A percentile compares a stretch with the other conserved stretches of the same genome.
These are phyloP conservation scores for Phlegmacium glaucopus DNA, from an alignment of 768 basidiomycete species.

Conservation along the genomic window DNA sequence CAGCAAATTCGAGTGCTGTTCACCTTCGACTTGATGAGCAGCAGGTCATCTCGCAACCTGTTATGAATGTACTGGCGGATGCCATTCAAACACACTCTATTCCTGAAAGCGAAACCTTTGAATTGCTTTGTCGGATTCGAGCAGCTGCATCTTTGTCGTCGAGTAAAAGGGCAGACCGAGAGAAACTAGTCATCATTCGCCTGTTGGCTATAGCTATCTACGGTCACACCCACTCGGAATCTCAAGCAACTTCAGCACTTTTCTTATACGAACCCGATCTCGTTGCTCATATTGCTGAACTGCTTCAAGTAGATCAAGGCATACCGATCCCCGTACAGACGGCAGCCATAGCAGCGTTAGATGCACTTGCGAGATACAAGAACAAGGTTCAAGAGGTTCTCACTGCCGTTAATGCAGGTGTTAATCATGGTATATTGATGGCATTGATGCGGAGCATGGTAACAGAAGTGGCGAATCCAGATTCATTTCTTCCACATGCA, in stretches of 20 bases:
- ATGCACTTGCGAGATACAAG: constrained; percentile 85
- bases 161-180: constrained; percentile 58
- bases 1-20: constrained; percentile 46
- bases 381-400: constrained; percentile 82
- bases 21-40: constrained; percentile 61
- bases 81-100: constrained; percentile 62
- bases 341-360: constrained; percentile 84
- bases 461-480: constrained; percentile 61
- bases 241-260: constrained; percentile 71
- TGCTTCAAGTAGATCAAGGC: constrained; percentile 76
- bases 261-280: constrained; percentile 96
- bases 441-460: constrained; percentile 82
- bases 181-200: constrained; percentile 77
- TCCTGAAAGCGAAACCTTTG: constrained; percentile 82
- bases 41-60: constrained; percentile 53
- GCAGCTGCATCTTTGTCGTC: constrained; percentile 66
- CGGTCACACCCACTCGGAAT: constrained; percentile 81
- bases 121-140: constrained; percentile 83
- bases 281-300: constrained; percentile 82
- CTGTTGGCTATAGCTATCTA: constrained; percentile 89
- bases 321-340: constrained; percentile 75
- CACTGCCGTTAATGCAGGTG: constrained; percentile 88
- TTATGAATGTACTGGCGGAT: constrained; percentile 79
- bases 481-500: constrained; percentile 64
- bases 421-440: constrained; percentile 95